These are phyloP conservation scores for Aspergillus sp. DNA, from an alignment of 2,329 filamentous ascomycete species.

Conservation along the genomic window DNA sequence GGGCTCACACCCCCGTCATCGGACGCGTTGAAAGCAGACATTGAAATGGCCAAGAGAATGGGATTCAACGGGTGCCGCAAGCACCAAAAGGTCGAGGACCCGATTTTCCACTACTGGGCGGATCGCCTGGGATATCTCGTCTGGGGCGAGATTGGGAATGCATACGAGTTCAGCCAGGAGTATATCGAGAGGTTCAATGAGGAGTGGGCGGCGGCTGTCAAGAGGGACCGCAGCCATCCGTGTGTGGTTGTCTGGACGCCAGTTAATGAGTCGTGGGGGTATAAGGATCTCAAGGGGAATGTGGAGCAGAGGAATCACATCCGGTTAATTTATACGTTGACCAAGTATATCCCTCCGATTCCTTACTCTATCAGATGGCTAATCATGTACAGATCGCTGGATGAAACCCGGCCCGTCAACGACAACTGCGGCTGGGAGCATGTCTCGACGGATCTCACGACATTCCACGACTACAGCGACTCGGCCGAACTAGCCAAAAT, in stretches of 20 bases:
- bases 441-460: slow-evolving; percentile 66
- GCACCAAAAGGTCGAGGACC: slow-evolving; percentile 68
- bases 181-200: slow-evolving; percentile 65
- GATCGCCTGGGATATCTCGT: slow-evolving; percentile 69
- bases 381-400: slow-evolving; percentile 51
- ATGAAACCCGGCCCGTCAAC: slow-evolving; percentile 68
- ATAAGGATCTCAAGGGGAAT: slow-evolving; percentile 61
- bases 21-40: slow-evolving; percentile 69
- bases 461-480: slow-evolving; percentile 71
- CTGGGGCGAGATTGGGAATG: slow-evolving; percentile 73
- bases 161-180: slow-evolving; percentile 64
- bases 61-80: slow-evolving; percentile 74
- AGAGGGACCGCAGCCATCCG: slow-evolving; percentile 68
- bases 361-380: too few species aligned
- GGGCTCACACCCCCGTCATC: slow-evolving; percentile 67
- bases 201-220: slow-evolving; percentile 68
- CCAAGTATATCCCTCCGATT: slow-evolving; percentile 49
- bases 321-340: slow-evolving; percentile 65
- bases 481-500: slow-evolving; percentile 59
- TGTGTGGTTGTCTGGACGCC: slow-evolving; percentile 70
- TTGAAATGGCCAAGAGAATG: slow-evolving; percentile 65
- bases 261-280: slow-evolving; percentile 68
- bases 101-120: slow-evolving; percentile 69
- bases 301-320: slow-evolving; percentile 67
- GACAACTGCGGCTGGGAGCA: slow-evolving; percentile 77